Evolutionary conservation across 2,329 filamentous ascomycete species (phyloP).

Genomic region (Diaporthe longicolla): DNA sequence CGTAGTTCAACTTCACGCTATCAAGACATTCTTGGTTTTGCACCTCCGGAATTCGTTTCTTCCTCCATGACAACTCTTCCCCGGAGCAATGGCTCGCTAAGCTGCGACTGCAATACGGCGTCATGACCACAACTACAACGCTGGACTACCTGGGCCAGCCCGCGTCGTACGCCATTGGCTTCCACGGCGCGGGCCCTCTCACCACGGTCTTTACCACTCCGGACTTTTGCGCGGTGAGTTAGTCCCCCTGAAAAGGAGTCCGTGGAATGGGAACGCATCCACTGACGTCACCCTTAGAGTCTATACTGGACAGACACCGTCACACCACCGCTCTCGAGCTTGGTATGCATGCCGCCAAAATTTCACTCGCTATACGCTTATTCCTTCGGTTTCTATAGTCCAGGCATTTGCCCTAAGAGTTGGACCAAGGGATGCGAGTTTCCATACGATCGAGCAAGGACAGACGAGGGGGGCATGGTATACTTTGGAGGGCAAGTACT

Average conservation of each 20-base stretch:
- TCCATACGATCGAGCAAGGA: background rate
- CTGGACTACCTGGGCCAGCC: background rate
- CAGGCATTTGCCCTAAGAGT: slow-evolving; percentile 42
- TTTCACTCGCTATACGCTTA: slow-evolving; percentile 36
- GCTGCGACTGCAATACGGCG: slow-evolving; percentile 10
- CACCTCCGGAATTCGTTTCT: background rate
- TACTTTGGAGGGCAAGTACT: slow-evolving; percentile 20
- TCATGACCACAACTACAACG: slow-evolving; percentile 22
- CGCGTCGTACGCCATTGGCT: background rate
- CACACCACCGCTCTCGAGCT: slow-evolving; percentile 33
- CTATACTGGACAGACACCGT: slow-evolving; percentile 29
- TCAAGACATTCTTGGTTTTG: slow-evolving; percentile 8
- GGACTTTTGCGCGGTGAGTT: slow-evolving; percentile 35
- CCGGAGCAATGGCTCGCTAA: slow-evolving; percentile 4
- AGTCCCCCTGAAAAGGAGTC: background rate
- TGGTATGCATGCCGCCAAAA: slow-evolving; percentile 33
- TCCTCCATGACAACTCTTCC: slow-evolving; percentile 15
- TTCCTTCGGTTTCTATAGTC: slow-evolving; percentile 42
- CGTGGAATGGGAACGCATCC: background rate
- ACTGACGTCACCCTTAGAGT: slow-evolving; percentile 26
- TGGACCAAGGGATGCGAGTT: slow-evolving; percentile 28
- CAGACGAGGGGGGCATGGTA: background rate
- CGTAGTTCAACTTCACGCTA: slow-evolving; percentile 13
- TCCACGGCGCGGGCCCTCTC: slow-evolving; percentile 31
- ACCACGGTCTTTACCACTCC: slow-evolving; percentile 36